Base-by-base conservation (phyloP, 805 yeast genomes). In the Wickerhamiella sergipiensis region DNA sequence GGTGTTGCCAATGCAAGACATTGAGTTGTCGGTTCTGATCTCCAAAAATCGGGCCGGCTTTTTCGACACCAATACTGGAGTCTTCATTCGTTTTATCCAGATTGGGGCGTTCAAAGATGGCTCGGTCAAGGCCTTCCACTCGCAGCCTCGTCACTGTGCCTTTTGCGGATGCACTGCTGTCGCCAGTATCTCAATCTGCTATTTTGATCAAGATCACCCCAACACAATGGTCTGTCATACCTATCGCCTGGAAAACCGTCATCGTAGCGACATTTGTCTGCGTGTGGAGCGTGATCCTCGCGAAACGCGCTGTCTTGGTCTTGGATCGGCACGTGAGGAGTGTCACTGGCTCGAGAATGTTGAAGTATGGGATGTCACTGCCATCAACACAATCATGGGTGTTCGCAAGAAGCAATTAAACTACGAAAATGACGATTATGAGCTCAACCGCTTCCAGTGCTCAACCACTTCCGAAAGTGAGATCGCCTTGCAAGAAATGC, bases 241-340 rank as follows among this genome's bases (percentile, higher is more conserved):
- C 0, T 81, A 79, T 59, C 77, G 77, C 44, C 77, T 81, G 45
- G 85, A 81, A 53, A 83, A 83, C 61, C 72, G 81, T 52, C 87
- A 94, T 9, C 83, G 84, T 60, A 83, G 78, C 51, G 81, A 78
- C 57, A 87, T 87, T 42, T 87, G 96, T 64, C 67, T 87, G 50
- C 77, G 95, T 65, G 94, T 85, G 40, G 96, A 87, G 66, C 82
- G 96, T 75, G 96, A 87, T 66, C 86, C 90, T 1, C 76, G 95
- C 59, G 96, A 87, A 67, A 85, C 85, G 39, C 77, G 95, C 69
- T 87, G 96, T 67, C 72, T 83, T 42, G 95, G 95, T 24, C 84
- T 87, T 62, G 85, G 80, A 50, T 77, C 83, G 1, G 86, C 79
- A 7, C 71, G 75, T 18, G 95, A 86, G 60, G 79, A 77, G 48